These are phyloP conservation scores for Tolypocladium album DNA, from an alignment of 2,329 filamentous ascomycete species.

Conservation along the genomic window DNA sequence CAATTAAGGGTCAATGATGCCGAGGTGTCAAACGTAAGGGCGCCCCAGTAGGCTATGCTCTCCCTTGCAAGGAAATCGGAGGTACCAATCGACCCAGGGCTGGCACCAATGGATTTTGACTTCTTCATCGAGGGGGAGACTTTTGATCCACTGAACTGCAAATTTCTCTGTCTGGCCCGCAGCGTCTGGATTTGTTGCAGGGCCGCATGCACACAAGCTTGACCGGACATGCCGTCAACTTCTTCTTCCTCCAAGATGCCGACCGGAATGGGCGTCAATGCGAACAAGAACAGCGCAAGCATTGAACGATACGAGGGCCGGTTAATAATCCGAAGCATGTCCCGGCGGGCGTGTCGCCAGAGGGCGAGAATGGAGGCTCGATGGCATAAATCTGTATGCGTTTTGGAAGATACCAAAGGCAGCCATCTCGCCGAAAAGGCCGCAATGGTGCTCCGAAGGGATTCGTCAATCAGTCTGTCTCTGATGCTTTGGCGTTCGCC, in stretches of 20 bases:
- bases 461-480: conserved; percentile 12
- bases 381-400: conserved; percentile 4
- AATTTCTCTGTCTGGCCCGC: conserved; percentile 24
- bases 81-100: conserved; percentile 15
- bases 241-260: conserved; percentile 30
- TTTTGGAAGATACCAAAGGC: conserved; percentile 8
- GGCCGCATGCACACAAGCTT: conserved; percentile 27
- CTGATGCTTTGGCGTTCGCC: conserved; percentile 6
- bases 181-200: conserved; percentile 28
- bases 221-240: conserved; percentile 25
- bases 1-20: conserved; percentile 29
- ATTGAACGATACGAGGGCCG: conserved; percentile 29
- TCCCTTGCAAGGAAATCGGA: conserved; percentile 24
- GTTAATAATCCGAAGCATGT: conserved; percentile 29
- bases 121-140: conserved; percentile 15
- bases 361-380: conserved; percentile 10
- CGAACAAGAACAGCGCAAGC: conserved; percentile 27
- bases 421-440: conserved; percentile 20
- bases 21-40: conserved; percentile 29
- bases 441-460: conserved; percentile 14
- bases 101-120: conserved; percentile 10
- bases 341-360: conserved; percentile 24
- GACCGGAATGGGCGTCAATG: conserved; percentile 26
- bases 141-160: conserved; percentile 29
- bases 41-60: conserved; percentile 29